These are phyloP conservation scores for Monilinia fructicola DNA, from an alignment of 2,329 filamentous ascomycete species.

Conservation along the genomic window DNA sequence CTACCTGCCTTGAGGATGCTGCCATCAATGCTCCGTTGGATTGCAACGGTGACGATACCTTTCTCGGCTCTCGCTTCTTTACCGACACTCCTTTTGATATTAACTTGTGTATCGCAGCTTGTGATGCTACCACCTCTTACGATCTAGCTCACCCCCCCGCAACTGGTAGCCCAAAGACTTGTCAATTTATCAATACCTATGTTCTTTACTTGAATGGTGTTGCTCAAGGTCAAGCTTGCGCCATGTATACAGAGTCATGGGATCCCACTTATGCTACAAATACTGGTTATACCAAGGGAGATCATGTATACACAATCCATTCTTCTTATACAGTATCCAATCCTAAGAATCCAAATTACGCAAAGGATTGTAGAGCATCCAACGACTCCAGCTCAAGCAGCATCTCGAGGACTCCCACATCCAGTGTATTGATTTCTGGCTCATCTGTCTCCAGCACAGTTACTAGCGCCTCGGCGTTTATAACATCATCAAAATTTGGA, in stretches of 20 bases:
- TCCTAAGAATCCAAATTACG: slow-evolving; percentile 6
- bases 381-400: not conserved
- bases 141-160: slow-evolving; percentile 5
- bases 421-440: too few species aligned
- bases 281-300: slow-evolving; percentile 5
- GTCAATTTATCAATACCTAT: slow-evolving; percentile 19
- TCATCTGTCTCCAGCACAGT: too few species aligned
- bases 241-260: slow-evolving; percentile 10
- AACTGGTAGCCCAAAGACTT: not conserved
- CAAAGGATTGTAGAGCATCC: not conserved
- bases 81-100: slow-evolving; percentile 17
- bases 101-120: slow-evolving; percentile 8
- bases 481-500: too few species aligned
- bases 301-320: not conserved
- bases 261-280: slow-evolving; percentile 11
- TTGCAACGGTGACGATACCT: slow-evolving; percentile 10
- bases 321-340: slow-evolving; percentile 16
- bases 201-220: slow-evolving; percentile 13
- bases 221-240: slow-evolving; percentile 17
- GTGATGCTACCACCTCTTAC: slow-evolving; percentile 12
- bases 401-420: not conserved
- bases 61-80: slow-evolving; percentile 14
- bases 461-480: not conserved
- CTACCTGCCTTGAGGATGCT: not conserved
- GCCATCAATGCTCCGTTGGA: slow-evolving; percentile 12